phyloP scores from a whole-genome alignment of 1,284 basidiomycete species.

The Sporisorium iseilematis-ciliati region DNA sequence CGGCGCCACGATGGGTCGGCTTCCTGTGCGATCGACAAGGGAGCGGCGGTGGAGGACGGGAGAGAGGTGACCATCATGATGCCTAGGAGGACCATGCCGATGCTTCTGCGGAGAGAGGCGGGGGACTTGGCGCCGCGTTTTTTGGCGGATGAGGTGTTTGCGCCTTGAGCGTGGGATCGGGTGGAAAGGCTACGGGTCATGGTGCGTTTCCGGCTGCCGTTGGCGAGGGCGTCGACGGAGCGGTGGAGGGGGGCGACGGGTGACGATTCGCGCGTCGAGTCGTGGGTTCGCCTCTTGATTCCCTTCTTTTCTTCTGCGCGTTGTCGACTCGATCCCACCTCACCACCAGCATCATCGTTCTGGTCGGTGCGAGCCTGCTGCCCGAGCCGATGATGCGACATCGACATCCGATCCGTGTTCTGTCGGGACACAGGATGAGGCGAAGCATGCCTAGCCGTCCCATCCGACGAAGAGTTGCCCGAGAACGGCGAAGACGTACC shows the following conservation, averaged over 20 bases:
- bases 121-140: slow-evolving; percentile 39
- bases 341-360: background rate
- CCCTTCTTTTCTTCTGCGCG: background rate
- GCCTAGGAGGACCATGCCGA: slow-evolving; percentile 47
- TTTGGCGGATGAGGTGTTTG: slow-evolving; percentile 3
- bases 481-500: slow-evolving; percentile 17
- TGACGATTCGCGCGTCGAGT: slow-evolving; percentile 25
- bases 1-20: slow-evolving; percentile 19
- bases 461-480: slow-evolving; percentile 28
- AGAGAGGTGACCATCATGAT: slow-evolving; percentile 36
- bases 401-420: slow-evolving; percentile 13
- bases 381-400: slow-evolving; percentile 44
- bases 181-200: slow-evolving; percentile 27
- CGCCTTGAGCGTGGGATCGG: slow-evolving; percentile 20
- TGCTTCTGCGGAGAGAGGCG: slow-evolving; percentile 32
- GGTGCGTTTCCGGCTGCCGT: slow-evolving; percentile 15
- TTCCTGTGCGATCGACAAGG: too few relatives aligned
- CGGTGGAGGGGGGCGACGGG: slow-evolving; percentile 17
- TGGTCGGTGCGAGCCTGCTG: background rate
- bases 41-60: slow-evolving; percentile 4
- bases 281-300: slow-evolving; percentile 10
- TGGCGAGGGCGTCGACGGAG: slow-evolving; percentile 19
- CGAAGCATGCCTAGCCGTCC: slow-evolving; percentile 33
- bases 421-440: slow-evolving; percentile 8
- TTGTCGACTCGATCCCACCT: background rate